Evolutionary conservation across 2,329 filamentous ascomycete genomes (phyloP), one percentile per base, ranked within the genome.

Genomic region (Ophiostoma tasmaniense): DNA sequence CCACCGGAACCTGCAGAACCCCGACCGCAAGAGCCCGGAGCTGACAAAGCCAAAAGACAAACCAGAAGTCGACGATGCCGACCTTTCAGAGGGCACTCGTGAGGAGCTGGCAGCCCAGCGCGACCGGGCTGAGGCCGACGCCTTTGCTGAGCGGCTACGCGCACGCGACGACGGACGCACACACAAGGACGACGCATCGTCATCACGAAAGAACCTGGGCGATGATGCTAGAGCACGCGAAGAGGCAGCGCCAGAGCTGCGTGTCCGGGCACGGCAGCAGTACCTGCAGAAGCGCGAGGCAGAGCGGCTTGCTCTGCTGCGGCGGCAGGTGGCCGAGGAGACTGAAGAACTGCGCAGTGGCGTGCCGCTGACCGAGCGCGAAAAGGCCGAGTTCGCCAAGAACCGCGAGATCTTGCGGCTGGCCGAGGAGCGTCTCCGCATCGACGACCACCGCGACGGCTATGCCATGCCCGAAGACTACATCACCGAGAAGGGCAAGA

Each of bases 381-480:
- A 99, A 78, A 92, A 90, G 76, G 90, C 88, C 69, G 92, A 97
- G 72, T 98, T 99, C 77, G 89, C 90, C 2, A 89, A 92, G 75
- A 98, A 98, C 75, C 83, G 91, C 64, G 92, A 98, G 78, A 83
- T 93, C 33, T 79, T 97, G 59, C 85, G 89, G 45, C 82, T 97
- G 59, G 92, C 92, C 0, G 91, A 97, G 79, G 92, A 96, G 77
- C 85, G 94, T 28, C 81, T 94, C 68, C 86, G 87, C 61, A 96
- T 99, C 72, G 93, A 98, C 76, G 94, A 98, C 73, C 89, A 97
- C 77, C 86, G 89, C 25, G 93, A 97, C 80, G 94, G 94, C 1
- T 99, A 98, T 79, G 85, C 89, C 73, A 89, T 99, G 81, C 95
- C 94, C 0, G 93, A 97, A 72, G 93, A 97, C 77, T 97, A 97